Evolutionary conservation across 345 rosid genomes (phyloP), one percentile per base, ranked within the genome.

Genomic region (Microthlaspi erraticum): DNA sequence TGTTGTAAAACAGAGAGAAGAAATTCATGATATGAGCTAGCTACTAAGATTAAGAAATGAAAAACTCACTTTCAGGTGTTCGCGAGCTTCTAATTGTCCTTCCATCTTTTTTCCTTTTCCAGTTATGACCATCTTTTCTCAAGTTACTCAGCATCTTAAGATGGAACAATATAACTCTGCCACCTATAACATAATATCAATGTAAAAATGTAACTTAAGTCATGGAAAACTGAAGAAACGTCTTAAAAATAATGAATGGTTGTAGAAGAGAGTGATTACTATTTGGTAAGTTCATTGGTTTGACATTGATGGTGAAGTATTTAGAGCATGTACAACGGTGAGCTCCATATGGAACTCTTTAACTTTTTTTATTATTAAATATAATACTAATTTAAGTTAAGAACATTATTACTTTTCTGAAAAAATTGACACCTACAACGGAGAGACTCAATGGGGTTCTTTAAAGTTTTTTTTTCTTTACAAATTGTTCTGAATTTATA

Each of bases 21-120:
- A 48, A 60, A 44, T 1, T 52, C 70, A 68, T 33, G 43, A 20
- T 42, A 42, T 60, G 11, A 68, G 18, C 43, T 42, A 23, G 59
- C 67, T 13, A 39, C 11, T 20, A 20, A 20, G 1, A 20, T 20
- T 20, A 20, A 20, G 62, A 70, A 67, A 61, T 12, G 70, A 66
- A 26, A n/a, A 54, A 14, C 90, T 75, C 70, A 91, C 99, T 83
- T 94, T 94, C 59, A 91, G 83, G 83, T 91, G 99, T 83, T 91
- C 99, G 44, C 91, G 99, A 79, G 99, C 99, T 80, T 94, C 99
- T 81, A 62, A 91, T 83, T 2, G 99, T 94, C 87, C 88, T 88
- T 70, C 99, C 99, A 73, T 94, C 99, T 26, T 88, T 89, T 78
- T 94, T 94, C 96, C 89, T 94, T 85, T 91, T 94, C 99, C 99